phyloP scores from a whole-genome alignment of 164 flowering plant species.

The Brasenia schreberi region DNA sequence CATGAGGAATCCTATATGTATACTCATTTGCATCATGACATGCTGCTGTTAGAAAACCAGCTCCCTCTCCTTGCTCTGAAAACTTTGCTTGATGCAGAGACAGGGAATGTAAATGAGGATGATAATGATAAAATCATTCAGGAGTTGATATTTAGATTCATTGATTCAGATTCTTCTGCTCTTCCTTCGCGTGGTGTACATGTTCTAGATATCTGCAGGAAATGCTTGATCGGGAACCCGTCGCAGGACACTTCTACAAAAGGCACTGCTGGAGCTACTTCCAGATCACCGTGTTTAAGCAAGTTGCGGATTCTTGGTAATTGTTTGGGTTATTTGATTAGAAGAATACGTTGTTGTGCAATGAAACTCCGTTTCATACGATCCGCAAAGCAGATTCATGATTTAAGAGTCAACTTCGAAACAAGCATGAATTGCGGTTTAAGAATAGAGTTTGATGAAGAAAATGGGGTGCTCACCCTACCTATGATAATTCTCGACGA shows the following conservation, averaged over 20 bases:
- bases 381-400: slow-evolving; percentile 29
- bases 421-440: slow-evolving; percentile 22
- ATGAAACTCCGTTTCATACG: background rate
- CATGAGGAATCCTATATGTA: slow-evolving; percentile 1
- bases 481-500: slow-evolving; percentile 34
- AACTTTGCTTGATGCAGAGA: background rate
- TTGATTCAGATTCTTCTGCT: background rate
- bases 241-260: background rate
- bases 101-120: background rate
- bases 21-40: slow-evolving; percentile 2
- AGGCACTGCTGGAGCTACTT: background rate
- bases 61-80: slow-evolving; percentile 4
- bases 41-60: slow-evolving; percentile 16
- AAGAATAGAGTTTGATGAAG: slow-evolving; percentile 27
- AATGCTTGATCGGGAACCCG: background rate
- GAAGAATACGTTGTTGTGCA: no score
- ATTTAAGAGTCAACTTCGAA: slow-evolving; percentile 38
- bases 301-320: no score
- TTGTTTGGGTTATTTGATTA: no score
- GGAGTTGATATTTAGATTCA: background rate
- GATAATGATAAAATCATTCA: background rate
- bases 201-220: background rate
- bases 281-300: no score
- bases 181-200: background rate
- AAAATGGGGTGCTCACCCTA: slow-evolving; percentile 27